Conservation (phyloP, 805 yeast genomes). For the Cyberlindnera petersonii region DNA sequence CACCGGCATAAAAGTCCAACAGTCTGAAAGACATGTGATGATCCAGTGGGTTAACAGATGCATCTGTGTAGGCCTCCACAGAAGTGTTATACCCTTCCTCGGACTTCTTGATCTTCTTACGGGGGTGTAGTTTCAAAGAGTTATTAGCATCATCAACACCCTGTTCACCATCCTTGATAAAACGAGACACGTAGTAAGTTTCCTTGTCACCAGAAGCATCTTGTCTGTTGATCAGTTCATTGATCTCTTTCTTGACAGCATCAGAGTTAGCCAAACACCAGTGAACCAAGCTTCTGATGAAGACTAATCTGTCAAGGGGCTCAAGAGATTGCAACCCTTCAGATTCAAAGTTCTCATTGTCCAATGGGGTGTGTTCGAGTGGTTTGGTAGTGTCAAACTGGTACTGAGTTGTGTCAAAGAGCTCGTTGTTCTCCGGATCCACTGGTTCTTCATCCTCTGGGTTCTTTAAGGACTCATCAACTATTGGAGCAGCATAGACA, state of each 20-base stretch:
- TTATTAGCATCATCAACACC: constrained; percentile 20
- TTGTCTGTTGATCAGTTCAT: constrained; percentile 12
- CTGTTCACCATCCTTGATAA: constrained; percentile 22
- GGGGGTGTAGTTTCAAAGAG: constrained; percentile 14
- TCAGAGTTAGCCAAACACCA: constrained; percentile 24
- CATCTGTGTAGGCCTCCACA: constrained; percentile 16
- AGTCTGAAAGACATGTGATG: constrained; percentile 23
- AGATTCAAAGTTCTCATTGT: constrained; percentile 17
- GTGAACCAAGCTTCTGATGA: constrained; percentile 21
- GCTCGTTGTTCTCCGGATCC: constrained; percentile 21
- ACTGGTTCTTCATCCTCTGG: constrained; percentile 17
- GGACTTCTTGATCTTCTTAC: constrained; percentile 13
- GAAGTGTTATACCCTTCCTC: constrained; percentile 4
- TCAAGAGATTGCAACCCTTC: constrained; percentile 18
- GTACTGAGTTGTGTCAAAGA: constrained; percentile 13
- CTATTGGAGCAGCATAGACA: constrained; percentile 11
- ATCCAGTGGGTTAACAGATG: constrained; percentile 18
- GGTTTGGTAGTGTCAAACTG: constrained; percentile 18
- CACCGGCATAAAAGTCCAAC: constrained; percentile 28
- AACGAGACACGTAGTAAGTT: constrained; percentile 25
- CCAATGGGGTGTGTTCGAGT: constrained; percentile 21
- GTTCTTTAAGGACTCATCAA: constrained; percentile 3
- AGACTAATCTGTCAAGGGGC: constrained; percentile 24
- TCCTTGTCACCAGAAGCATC: constrained; percentile 24
- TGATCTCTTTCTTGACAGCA: constrained; percentile 15